phyloP scores from a whole-genome alignment of 2,329 filamentous ascomycete species.

The Ophiostoma ulmi region DNA sequence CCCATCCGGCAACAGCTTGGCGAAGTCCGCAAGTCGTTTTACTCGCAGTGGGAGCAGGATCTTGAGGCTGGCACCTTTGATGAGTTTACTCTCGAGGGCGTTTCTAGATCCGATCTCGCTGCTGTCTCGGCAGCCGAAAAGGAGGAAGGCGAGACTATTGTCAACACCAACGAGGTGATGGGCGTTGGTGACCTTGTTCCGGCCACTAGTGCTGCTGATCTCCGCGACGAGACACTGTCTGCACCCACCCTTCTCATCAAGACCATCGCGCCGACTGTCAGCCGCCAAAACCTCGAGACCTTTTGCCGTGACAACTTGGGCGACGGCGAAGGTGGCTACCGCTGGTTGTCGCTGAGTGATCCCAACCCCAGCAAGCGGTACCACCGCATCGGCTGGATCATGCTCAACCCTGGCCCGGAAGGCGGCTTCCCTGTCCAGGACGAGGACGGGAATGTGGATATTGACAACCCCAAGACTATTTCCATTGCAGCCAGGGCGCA shows the following conservation, averaged over 20 bases:
- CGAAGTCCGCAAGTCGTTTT: conserved; percentile 72
- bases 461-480: conserved; percentile 47
- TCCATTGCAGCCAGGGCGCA: conserved; percentile 78
- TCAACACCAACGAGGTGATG: conserved; percentile 85
- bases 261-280: conserved; percentile 94
- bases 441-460: conserved; percentile 51
- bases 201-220: conserved; percentile 73
- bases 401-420: conserved; percentile 78
- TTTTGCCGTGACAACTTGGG: conserved; percentile 94
- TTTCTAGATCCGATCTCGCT: conserved; percentile 89
- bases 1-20: conserved; percentile 69
- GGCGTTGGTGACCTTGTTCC: conserved; percentile 89
- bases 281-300: conserved; percentile 82
- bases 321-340: conserved; percentile 85
- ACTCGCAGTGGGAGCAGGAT: conserved; percentile 84
- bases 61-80: conserved; percentile 82
- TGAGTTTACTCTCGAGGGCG: conserved; percentile 87
- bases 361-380: conserved; percentile 96
- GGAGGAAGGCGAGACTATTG: conserved; percentile 74
- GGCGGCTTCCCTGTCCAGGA: conserved; percentile 49
- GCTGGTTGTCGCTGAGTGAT: conserved; percentile 92
- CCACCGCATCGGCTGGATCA: conserved; percentile 97
- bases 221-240: conserved; percentile 80
- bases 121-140: conserved; percentile 77
- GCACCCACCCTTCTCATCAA: conserved; percentile 96